Evolutionary conservation across 768 basidiomycete genomes (phyloP).

Genomic region (Cantharellus anzutake): DNA sequence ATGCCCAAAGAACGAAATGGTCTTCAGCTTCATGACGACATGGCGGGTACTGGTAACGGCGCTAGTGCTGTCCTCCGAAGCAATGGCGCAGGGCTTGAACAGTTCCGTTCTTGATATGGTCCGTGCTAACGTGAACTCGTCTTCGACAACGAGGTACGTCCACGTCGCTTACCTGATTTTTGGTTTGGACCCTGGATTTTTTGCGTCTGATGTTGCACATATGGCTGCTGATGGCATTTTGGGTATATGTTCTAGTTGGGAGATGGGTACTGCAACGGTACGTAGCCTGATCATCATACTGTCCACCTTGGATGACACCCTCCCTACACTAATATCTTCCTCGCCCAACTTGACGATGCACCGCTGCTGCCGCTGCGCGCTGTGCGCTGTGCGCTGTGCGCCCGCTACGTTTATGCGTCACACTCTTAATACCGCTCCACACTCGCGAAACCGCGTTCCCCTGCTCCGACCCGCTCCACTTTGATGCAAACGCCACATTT

Average conservation of each 20-base stretch:
- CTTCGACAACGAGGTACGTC: neutral
- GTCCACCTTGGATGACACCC: neutral
- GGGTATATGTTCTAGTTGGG: constrained; percentile 10
- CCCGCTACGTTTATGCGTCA: no score
- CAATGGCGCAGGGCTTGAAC: neutral
- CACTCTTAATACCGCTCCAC: no score
- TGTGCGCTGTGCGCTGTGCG: no score
- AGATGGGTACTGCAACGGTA: constrained; percentile 10
- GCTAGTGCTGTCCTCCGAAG: neutral
- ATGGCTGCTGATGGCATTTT: neutral
- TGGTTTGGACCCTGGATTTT: neutral
- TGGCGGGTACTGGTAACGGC: neutral
- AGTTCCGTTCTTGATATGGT: neutral
- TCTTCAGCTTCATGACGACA: neutral
- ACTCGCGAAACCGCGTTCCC: no score
- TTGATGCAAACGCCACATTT: no score
- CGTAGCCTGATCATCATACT: neutral
- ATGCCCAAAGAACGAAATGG: no score
- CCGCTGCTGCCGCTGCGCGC: no score
- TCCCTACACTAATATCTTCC: neutral
- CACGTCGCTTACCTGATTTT: neutral
- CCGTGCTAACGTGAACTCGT: neutral
- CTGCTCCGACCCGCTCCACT: no score
- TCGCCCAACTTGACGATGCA: neutral
- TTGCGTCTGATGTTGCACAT: neutral